phyloP scores from a whole-genome alignment of 1,139 yeast genomes.

The Candida labiduridarum region DNA sequence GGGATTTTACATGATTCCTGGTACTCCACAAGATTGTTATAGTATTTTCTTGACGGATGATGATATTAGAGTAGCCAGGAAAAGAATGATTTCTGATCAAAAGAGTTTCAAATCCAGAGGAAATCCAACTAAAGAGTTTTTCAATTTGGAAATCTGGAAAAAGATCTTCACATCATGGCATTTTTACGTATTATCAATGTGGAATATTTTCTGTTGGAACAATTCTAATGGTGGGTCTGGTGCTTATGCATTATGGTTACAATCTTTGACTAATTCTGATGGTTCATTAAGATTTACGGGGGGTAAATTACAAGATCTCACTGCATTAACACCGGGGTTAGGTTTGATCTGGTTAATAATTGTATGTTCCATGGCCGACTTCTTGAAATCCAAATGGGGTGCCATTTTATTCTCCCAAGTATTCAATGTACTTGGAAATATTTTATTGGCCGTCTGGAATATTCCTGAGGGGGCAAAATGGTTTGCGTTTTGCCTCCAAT shows the following conservation, averaged over 20 bases:
- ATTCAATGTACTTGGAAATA: constrained; percentile 42
- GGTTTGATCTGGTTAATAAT: constrained; percentile 45
- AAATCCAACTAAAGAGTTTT: constrained; percentile 31
- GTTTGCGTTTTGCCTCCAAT: constrained; percentile 50
- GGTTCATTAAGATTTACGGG: constrained; percentile 30
- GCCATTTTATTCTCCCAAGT: constrained; percentile 59
- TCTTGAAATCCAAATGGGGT: constrained; percentile 56
- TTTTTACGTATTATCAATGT: constrained; percentile 49
- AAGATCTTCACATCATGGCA: constrained; percentile 55
- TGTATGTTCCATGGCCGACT: constrained; percentile 49
- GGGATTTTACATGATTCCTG: constrained; percentile 67
- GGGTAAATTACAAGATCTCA: constrained; percentile 41
- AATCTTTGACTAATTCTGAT: constrained; percentile 29
- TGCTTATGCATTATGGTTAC: constrained; percentile 54
- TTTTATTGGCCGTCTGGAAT: constrained; percentile 49
- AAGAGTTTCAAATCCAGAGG: constrained; percentile 33
- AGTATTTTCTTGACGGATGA: constrained; percentile 60
- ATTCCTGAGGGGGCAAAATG: constrained; percentile 48
- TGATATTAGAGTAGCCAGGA: constrained; percentile 65
- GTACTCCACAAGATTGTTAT: constrained; percentile 64
- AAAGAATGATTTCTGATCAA: constrained; percentile 51
- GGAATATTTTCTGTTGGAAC: constrained; percentile 68
- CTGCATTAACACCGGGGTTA: constrained; percentile 48
- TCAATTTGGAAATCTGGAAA: constrained; percentile 46
- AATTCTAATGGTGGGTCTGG: constrained; percentile 49